These are phyloP conservation scores for Pyrenopolyporus hunteri DNA, from an alignment of 495 filamentous ascomycete species.

Conservation along the genomic window DNA sequence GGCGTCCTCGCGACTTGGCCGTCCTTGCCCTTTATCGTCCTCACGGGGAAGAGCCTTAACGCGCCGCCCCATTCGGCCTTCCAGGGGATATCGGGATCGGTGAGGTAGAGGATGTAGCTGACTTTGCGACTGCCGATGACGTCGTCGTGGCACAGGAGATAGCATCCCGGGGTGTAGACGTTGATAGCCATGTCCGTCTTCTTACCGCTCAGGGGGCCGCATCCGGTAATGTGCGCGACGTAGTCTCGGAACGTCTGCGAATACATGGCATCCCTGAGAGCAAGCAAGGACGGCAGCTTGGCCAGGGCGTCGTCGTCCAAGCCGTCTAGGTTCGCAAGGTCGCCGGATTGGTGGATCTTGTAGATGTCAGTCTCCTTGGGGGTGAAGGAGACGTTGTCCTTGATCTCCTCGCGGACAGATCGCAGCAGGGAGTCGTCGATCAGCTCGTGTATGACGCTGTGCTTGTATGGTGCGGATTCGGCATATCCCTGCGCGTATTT, in stretches of 20 bases:
- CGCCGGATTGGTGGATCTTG: slow-evolving; percentile 98
- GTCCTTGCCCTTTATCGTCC: slow-evolving; percentile 64
- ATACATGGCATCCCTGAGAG: slow-evolving; percentile 91
- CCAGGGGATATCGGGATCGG: slow-evolving; percentile 91
- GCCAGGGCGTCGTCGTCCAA: slow-evolving; percentile 81
- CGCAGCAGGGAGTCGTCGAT: slow-evolving; percentile 82
- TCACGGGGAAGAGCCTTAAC: slow-evolving; percentile 83
- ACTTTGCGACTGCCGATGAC: slow-evolving; percentile 93
- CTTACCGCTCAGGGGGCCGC: slow-evolving; percentile 83
- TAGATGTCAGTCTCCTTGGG: slow-evolving; percentile 99
- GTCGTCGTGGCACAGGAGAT: slow-evolving; percentile 96
- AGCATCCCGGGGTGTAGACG: slow-evolving; percentile 94
- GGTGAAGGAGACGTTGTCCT: slow-evolving; percentile 87
- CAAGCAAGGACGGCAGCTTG: slow-evolving; percentile 82
- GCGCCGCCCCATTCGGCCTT: slow-evolving; percentile 93
- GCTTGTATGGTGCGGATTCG: slow-evolving; percentile 81
- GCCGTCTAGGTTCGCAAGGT: slow-evolving; percentile 95
- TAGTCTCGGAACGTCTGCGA: slow-evolving; percentile 87
- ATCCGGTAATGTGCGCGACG: slow-evolving; percentile 80
- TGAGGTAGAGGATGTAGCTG: slow-evolving; percentile 96
- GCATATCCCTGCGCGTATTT: slow-evolving; percentile 74
- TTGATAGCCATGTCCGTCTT: slow-evolving; percentile 99
- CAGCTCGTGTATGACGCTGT: slow-evolving; percentile 82
- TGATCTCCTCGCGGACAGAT: slow-evolving; percentile 86
- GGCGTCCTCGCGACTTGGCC: slow-evolving; percentile 76